These are phyloP conservation scores for Astraeus odoratus DNA, from an alignment of 768 basidiomycete species.

Conservation along the genomic window DNA sequence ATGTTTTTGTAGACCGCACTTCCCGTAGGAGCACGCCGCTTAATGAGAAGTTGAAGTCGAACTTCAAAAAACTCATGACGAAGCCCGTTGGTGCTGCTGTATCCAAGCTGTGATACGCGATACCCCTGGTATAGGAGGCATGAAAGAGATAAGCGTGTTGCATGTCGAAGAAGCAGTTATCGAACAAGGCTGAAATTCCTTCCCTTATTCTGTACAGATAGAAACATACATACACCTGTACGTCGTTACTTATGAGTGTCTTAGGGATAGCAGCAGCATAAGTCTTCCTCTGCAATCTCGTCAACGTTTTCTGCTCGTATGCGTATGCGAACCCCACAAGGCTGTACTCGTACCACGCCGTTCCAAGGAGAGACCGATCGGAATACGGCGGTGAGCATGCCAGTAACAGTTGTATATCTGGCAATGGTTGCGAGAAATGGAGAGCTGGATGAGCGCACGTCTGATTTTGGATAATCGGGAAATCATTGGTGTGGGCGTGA, in stretches of 20 bases:
- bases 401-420: constrained; percentile 30
- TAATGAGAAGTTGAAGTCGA: constrained; percentile 32
- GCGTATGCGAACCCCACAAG: constrained; percentile 38
- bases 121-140: too few relatives aligned
- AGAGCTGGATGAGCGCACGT: not conserved
- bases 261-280: constrained; percentile 48
- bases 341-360: constrained; percentile 37
- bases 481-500: constrained; percentile 13
- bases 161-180: too few relatives aligned
- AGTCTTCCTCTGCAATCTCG: constrained; percentile 41
- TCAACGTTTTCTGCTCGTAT: constrained; percentile 50
- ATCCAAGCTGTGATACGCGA: constrained; percentile 15
- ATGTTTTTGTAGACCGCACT: constrained; percentile 70
- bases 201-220: too few relatives aligned
- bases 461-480: not conserved
- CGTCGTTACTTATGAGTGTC: too few relatives aligned
- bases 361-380: constrained; percentile 39
- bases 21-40: constrained; percentile 54
- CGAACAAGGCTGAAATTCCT: too few relatives aligned
- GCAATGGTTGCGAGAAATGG: constrained; percentile 20
- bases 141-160: too few relatives aligned
- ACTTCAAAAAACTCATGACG: constrained; percentile 28
- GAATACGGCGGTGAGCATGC: constrained; percentile 31
- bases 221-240: too few relatives aligned
- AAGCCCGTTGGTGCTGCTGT: not conserved